phyloP scores from a whole-genome alignment of 805 yeast genomes.

The Wickerhamiella dianesei region DNA sequence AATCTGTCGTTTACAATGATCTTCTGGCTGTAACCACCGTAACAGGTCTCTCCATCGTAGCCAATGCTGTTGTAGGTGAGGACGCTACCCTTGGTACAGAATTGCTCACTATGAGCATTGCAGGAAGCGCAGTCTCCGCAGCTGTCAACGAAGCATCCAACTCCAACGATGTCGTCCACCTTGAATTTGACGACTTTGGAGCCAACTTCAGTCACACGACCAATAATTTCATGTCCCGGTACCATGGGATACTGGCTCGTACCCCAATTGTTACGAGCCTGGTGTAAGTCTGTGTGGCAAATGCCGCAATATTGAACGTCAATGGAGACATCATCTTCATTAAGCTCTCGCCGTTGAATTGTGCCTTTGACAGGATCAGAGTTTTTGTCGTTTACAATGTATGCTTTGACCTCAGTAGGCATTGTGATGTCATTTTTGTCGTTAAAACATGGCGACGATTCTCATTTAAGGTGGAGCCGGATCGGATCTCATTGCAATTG shows the following conservation, averaged over 20 bases:
- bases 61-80: conserved; percentile 37
- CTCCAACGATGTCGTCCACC: conserved; percentile 66
- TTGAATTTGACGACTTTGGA: conserved; percentile 35
- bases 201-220: conserved; percentile 36
- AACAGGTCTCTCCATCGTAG: conserved; percentile 55
- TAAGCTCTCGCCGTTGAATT: conserved; percentile 14
- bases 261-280: conserved; percentile 41
- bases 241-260: conserved; percentile 25
- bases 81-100: conserved; percentile 35
- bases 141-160: conserved; percentile 56
- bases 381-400: conserved; percentile 7
- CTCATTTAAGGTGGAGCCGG: too few species aligned
- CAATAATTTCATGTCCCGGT: conserved; percentile 38
- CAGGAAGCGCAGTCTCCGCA: conserved; percentile 55
- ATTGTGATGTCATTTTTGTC: background rate
- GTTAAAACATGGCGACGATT: too few species aligned
- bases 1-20: conserved; percentile 43
- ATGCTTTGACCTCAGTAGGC: conserved; percentile 5
- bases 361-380: conserved; percentile 5
- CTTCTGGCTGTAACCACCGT: conserved; percentile 32
- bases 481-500: too few species aligned
- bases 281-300: conserved; percentile 51
- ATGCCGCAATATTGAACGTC: conserved; percentile 24
- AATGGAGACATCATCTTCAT: conserved; percentile 24
- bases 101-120: conserved; percentile 38